These are phyloP conservation scores for Fusarium anguioides DNA, from an alignment of 2,329 filamentous ascomycete genomes.

Conservation along the genomic window DNA sequence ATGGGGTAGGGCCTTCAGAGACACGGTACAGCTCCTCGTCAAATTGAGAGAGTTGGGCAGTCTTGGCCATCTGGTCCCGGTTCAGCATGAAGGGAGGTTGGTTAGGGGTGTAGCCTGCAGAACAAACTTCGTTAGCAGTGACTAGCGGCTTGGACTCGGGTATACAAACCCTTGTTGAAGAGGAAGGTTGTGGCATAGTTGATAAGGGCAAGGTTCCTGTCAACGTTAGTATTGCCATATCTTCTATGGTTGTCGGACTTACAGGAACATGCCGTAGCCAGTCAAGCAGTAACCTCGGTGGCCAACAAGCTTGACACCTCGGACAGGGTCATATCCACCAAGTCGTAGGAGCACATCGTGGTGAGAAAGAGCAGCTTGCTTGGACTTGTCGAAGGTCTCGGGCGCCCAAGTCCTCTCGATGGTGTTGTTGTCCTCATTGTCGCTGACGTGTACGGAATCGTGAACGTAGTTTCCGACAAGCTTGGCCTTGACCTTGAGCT, in stretches of 20 bases:
- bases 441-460: conserved; percentile 82
- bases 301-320: conserved; percentile 92
- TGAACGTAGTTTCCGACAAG: conserved; percentile 81
- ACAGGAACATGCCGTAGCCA: conserved; percentile 86
- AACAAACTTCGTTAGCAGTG: conserved; percentile 10
- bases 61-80: conserved; percentile 96
- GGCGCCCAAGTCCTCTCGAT: conserved; percentile 84
- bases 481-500: conserved; percentile 81
- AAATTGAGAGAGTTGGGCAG: conserved; percentile 95
- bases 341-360: conserved; percentile 91
- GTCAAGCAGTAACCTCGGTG: conserved; percentile 94
- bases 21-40: conserved; percentile 99
- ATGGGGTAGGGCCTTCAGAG: conserved; percentile 83
- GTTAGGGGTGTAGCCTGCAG: conserved; percentile 77
- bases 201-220: conserved; percentile 83
- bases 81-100: conserved; percentile 96
- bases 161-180: conserved; percentile 41
- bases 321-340: conserved; percentile 92
- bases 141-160: neutral
- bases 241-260: neutral
- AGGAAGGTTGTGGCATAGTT: conserved; percentile 96
- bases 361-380: conserved; percentile 84
- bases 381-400: conserved; percentile 77
- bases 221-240: conserved; percentile 18
- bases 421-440: conserved; percentile 90